Evolutionary conservation across 2,329 filamentous ascomycete genomes (phyloP), one percentile per base, ranked within the genome.

Genomic region (Dactylella cylindrospora): DNA sequence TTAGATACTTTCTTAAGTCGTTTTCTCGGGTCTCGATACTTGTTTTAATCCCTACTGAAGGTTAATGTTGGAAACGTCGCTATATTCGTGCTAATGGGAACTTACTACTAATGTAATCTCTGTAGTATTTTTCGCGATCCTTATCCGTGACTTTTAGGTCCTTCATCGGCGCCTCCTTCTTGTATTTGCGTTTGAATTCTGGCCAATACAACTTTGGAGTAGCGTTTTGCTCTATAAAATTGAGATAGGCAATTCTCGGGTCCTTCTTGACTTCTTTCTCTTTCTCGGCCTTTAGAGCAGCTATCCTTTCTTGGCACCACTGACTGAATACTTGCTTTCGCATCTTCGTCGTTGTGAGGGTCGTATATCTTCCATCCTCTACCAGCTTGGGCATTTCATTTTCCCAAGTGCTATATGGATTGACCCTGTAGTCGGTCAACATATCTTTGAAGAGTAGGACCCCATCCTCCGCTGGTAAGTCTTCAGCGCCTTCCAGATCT

Each of bases 151-250:
- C 76, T 44, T 78, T 80, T 23, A 81, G 76, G 59, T 91, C 86
- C 62, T 84, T 86, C 86, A 98, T 90, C 46, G 84, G 80, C 0
- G 80, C 73, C 66, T 95, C 90, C 66, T 86, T 90, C 66, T 85
- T 86, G 73, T 83, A 93, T 71, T 96, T 98, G 26, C 93, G 80
- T 69, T 88, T 89, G 74, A 98, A 98, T 71, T 98, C 93, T 0
- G 88, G 85, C 93, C 93, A 98, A 77, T 95, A 98, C 1, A 98
- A 79, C 74, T 95, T 97, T 0, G 88, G 85, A 0, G 85, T 93
- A 0, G 90, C 91, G 67, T 89, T 81, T 41, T 85, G 81, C 65
- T 91, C 83, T 23, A 98, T 76, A 65, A 98, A 86, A 0, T 81
- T 80, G 61, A 97, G 75, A 72, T 94, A 98, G 0, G 85, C 83